Percentiles rank a stretch among this genome's conserved stretches.
phyloP scores from a whole-genome alignment of 306 rosid genomes.

The Lotus japonicus region DNA sequence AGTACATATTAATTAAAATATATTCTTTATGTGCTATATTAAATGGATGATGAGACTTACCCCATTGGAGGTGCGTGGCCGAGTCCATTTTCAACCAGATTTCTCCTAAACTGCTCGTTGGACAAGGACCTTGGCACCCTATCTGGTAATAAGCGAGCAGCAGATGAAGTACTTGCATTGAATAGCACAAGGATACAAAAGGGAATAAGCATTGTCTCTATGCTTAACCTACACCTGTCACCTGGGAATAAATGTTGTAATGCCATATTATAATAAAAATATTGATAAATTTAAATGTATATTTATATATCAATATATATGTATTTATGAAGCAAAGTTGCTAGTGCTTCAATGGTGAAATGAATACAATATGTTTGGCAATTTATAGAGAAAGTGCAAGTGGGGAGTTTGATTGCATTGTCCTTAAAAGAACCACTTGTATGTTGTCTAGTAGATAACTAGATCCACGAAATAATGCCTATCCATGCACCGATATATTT shows the following conservation, averaged over 20 bases:
- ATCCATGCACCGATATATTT: not conserved
- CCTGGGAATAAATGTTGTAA: not conserved
- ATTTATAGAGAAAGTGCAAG: not conserved
- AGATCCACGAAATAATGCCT: not conserved
- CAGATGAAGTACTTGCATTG: not conserved
- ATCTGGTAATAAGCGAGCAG: not conserved
- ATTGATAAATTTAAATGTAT: no score
- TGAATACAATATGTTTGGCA: not conserved
- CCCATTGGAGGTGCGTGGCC: conserved; percentile 53
- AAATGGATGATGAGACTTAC: not conserved
- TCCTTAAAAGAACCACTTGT: not conserved
- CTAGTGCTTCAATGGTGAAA: no score
- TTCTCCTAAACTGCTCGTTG: conserved; percentile 3
- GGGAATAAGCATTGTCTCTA: not conserved
- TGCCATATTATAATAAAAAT: not conserved
- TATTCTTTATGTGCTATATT: no score
- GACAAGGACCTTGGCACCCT: not conserved
- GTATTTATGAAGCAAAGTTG: no score
- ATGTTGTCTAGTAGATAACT: not conserved
- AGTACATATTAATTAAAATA: no score
- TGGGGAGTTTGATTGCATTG: not conserved
- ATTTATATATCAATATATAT: no score
- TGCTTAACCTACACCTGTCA: no score
- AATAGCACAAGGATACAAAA: conserved; percentile 12
- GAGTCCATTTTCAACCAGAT: conserved; percentile 29